These are phyloP conservation scores for Sporisorium reilianum DNA, from an alignment of 1,284 basidiomycete species.

Conservation along the genomic window DNA sequence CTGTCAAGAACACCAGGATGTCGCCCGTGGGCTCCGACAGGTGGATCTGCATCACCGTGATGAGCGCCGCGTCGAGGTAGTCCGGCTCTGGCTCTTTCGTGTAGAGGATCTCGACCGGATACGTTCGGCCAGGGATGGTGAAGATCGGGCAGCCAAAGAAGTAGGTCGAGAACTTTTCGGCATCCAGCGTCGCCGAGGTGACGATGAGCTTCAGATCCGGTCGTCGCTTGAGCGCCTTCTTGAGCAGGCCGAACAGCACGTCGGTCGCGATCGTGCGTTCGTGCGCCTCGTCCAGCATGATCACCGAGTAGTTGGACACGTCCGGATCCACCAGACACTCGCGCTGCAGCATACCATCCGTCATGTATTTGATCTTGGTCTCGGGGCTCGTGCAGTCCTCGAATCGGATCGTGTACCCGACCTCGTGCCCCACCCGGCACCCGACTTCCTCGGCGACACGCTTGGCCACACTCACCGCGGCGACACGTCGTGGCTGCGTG, in stretches of 20 bases:
- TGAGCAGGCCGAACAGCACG: slow-evolving; percentile 94
- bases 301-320: slow-evolving; percentile 88
- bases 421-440: slow-evolving; percentile 93
- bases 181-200: slow-evolving; percentile 98
- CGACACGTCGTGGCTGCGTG: slow-evolving; percentile 97
- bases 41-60: slow-evolving; percentile 99
- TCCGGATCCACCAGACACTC: slow-evolving; percentile 96
- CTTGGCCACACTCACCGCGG: slow-evolving; percentile 99
- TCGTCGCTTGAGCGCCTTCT: slow-evolving; percentile 93
- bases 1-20: slow-evolving; percentile 94
- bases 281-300: slow-evolving; percentile 99
- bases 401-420: slow-evolving; percentile 98
- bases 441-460: slow-evolving; percentile 98
- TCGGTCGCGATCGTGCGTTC: slow-evolving; percentile 98
- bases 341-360: slow-evolving; percentile 98
- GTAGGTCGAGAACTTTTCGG: slow-evolving; percentile 98
- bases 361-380: slow-evolving; percentile 99
- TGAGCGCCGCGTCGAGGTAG: slow-evolving; percentile 96
- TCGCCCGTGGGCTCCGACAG: slow-evolving; percentile 97
- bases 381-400: slow-evolving; percentile 98
- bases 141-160: slow-evolving; percentile 99
- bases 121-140: slow-evolving; percentile 99
- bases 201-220: slow-evolving; percentile 97
- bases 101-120: slow-evolving; percentile 95
- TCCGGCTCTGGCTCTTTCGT: slow-evolving; percentile 99